These are phyloP conservation scores for Podila minutissima DNA, from an alignment of 192 early-diverging fungal genomes.

Conservation along the genomic window DNA sequence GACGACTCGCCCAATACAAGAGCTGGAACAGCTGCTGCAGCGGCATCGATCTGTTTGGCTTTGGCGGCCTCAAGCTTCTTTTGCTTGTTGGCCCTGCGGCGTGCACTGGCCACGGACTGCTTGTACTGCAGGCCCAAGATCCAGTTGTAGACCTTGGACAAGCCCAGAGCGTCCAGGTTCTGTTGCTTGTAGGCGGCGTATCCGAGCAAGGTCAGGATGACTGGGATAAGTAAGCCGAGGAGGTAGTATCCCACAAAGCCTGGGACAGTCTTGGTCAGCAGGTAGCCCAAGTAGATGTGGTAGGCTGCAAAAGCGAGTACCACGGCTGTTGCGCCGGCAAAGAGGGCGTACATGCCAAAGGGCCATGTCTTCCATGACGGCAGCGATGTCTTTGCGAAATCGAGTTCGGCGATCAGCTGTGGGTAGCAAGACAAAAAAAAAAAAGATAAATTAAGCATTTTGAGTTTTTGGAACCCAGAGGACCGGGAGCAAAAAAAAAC, in stretches of 20 bases:
- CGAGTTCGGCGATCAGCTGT: constrained; percentile 69
- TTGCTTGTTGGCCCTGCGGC: constrained; percentile 22
- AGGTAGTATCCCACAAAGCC: constrained; percentile 60
- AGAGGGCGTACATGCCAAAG: constrained; percentile 70
- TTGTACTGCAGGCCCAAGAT: constrained; percentile 22
- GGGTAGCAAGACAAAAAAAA: constrained; percentile 28
- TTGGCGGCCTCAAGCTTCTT: constrained; percentile 9
- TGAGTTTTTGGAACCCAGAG: constrained; percentile 23
- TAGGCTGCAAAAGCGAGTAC: constrained; percentile 71
- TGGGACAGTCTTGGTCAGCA: constrained; percentile 27
- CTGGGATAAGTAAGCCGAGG: constrained; percentile 54
- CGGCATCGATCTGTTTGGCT: neutral
- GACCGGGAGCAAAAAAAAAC: neutral
- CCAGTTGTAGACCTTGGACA: constrained; percentile 30
- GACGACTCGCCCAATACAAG: neutral
- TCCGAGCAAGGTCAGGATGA: constrained; percentile 45
- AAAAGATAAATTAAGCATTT: constrained; percentile 46
- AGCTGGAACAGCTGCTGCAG: constrained; percentile 3
- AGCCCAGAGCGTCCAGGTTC: constrained; percentile 44
- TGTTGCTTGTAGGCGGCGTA: constrained; percentile 53
- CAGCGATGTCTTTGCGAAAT: constrained; percentile 74
- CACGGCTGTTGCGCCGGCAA: constrained; percentile 60
- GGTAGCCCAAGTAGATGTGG: constrained; percentile 59
- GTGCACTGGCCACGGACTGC: neutral
- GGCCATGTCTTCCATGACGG: constrained; percentile 71